Evolutionary conservation across 345 rosid species (phyloP).

Genomic region (Turritis glabra): DNA sequence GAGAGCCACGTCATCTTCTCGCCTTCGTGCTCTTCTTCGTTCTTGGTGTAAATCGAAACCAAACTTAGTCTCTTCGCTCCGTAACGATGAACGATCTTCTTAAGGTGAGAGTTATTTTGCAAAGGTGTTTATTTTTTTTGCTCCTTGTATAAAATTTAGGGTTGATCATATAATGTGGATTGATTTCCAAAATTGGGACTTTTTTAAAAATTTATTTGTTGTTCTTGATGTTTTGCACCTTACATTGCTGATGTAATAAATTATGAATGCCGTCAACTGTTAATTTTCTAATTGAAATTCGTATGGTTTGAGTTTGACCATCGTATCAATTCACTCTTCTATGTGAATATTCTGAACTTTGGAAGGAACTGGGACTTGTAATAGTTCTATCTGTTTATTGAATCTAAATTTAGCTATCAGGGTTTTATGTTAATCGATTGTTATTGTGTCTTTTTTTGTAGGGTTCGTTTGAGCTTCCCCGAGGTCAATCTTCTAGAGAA

Average conservation of each 20-base stretch:
- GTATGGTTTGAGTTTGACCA: slow-evolving; percentile 24
- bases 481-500: slow-evolving; percentile 62
- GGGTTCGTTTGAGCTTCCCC: slow-evolving; percentile 89
- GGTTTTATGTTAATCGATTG: not conserved
- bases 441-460: slow-evolving; percentile 33
- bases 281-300: not conserved
- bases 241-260: not conserved
- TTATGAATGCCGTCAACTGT: not conserved
- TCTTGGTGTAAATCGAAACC: slow-evolving; percentile 1
- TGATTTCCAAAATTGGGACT: slow-evolving; percentile 3
- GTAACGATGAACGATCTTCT: slow-evolving; percentile 43
- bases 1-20: not conserved
- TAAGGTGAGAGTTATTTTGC: slow-evolving; percentile 23
- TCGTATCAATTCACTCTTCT: not conserved
- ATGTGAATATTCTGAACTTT: not conserved
- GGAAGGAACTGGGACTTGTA: not conserved
- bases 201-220: not conserved
- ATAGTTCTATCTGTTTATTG: not conserved
- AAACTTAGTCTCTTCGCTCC: not conserved
- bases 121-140: not conserved
- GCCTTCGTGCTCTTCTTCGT: slow-evolving; percentile 1
- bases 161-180: slow-evolving; percentile 22
- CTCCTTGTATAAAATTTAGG: not conserved
- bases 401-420: not conserved
- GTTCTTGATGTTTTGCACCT: slow-evolving; percentile 1